phyloP scores from a whole-genome alignment of 371 early-diverging fungal species.

The Mortierella sp. region DNA sequence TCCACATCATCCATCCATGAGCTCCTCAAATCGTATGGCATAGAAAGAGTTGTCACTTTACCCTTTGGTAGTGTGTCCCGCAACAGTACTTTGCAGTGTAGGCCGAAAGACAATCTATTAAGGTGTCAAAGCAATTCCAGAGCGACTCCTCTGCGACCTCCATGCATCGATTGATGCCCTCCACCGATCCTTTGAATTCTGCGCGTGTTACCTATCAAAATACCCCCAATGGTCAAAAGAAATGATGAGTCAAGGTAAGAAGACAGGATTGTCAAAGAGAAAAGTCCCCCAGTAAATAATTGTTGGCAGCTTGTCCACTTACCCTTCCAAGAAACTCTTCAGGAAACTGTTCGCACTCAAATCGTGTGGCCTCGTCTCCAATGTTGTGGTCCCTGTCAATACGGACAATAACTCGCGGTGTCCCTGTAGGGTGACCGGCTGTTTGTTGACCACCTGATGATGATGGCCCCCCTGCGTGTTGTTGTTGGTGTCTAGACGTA shows the following conservation, averaged over 20 bases:
- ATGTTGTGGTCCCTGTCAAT: constrained; percentile 46
- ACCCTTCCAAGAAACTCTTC: constrained; percentile 51
- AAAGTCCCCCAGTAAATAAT: background rate
- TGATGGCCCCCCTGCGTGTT: background rate
- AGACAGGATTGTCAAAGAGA: background rate
- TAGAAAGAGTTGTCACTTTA: background rate
- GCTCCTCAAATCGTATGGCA: background rate
- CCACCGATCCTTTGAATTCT: constrained; percentile 41
- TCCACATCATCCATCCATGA: background rate
- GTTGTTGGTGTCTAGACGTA: constrained; percentile 1
- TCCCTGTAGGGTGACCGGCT: constrained; percentile 31
- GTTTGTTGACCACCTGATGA: background rate
- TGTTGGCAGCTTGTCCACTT: background rate
- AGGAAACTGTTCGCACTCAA: constrained; percentile 49
- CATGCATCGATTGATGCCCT: constrained; percentile 53
- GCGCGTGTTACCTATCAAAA: constrained; percentile 35
- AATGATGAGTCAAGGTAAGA: background rate
- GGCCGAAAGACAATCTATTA: constrained; percentile 52
- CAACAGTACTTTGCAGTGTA: constrained; percentile 55
- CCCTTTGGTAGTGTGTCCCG: constrained; percentile 56
- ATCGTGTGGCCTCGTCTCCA: constrained; percentile 47
- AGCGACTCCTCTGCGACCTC: constrained; percentile 43
- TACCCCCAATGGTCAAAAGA: background rate
- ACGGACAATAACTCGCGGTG: constrained; percentile 44
- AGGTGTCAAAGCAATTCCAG: constrained; percentile 47